These are phyloP conservation scores for Cladochytrium replicatum DNA, from an alignment of 192 early-diverging fungal genomes.

Conservation along the genomic window DNA sequence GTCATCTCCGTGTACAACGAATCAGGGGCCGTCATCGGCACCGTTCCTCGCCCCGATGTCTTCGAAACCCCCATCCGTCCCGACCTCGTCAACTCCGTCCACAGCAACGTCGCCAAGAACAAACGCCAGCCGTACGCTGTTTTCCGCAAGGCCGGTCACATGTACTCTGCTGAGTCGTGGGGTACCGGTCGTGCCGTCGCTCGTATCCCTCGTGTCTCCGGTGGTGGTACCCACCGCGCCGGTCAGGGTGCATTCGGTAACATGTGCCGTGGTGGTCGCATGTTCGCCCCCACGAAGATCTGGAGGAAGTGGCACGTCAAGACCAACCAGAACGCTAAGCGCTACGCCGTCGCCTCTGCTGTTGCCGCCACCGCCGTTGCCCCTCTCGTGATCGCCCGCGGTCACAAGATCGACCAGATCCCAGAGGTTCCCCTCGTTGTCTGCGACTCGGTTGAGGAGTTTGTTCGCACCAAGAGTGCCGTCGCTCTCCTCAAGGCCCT, in stretches of 20 bases:
- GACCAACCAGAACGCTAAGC: conserved; percentile 97
- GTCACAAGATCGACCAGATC: conserved; percentile 89
- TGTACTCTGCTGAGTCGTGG: conserved; percentile 97
- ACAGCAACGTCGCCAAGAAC: conserved; percentile 99
- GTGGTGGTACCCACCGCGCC: conserved; percentile 91
- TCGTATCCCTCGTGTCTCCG: conserved; percentile 97
- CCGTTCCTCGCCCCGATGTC: conserved; percentile 76
- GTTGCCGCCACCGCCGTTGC: conserved; percentile 90
- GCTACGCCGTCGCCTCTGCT: conserved; percentile 93
- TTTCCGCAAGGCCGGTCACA: conserved; percentile 93
- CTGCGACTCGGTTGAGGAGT: conserved; percentile 62
- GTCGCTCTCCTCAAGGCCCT: conserved; percentile 80
- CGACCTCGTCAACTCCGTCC: conserved; percentile 89
- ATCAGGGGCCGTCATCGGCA: conserved; percentile 58
- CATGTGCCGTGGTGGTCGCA: conserved; percentile 98
- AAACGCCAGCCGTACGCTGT: conserved; percentile 94
- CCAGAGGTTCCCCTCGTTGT: conserved; percentile 92
- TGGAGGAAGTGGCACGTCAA: conserved; percentile 99
- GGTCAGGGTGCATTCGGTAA: conserved; percentile 99
- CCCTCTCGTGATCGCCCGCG: conserved; percentile 87
- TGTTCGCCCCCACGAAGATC: conserved; percentile 99
- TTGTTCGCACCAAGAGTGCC: conserved; percentile 90
- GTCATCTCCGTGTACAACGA: conserved; percentile 84
- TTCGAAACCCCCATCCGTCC: conserved; percentile 96
- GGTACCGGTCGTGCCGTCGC: conserved; percentile 95